Conservation (phyloP, 2,329 filamentous ascomycete species). For the Aurifilum marmelostoma region DNA sequence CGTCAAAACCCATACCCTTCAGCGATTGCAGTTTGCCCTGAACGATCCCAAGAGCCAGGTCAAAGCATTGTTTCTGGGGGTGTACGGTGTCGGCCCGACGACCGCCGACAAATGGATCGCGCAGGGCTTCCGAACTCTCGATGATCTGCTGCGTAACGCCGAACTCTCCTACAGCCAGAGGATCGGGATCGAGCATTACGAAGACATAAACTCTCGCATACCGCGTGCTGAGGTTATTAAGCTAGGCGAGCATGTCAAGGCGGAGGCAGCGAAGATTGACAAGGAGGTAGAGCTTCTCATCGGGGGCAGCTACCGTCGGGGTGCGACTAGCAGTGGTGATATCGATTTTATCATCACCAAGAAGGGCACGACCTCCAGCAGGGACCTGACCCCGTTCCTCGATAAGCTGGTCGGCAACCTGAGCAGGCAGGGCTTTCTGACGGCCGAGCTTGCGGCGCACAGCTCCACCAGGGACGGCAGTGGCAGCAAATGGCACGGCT, state of each 20-base stretch:
- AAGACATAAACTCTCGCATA: constrained; percentile 79
- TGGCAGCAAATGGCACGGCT: constrained; percentile 87
- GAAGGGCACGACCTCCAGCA: constrained; percentile 53
- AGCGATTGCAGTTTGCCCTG: constrained; percentile 71
- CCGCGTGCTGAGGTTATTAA: constrained; percentile 74
- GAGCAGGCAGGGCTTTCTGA: constrained; percentile 66
- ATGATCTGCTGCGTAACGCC: constrained; percentile 67
- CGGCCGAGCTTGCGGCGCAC: constrained; percentile 66
- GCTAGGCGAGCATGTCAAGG: constrained; percentile 67
- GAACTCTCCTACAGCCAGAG: constrained; percentile 70
- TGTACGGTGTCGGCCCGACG: constrained; percentile 76
- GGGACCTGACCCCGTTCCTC: constrained; percentile 65
- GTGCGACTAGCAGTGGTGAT: constrained; percentile 74
- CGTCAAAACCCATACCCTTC: constrained; percentile 70
- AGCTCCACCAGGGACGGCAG: constrained; percentile 43
- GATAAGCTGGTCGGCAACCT: constrained; percentile 66
- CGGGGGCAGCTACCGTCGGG: constrained; percentile 83
- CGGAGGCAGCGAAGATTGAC: constrained; percentile 64
- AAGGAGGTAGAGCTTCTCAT: constrained; percentile 69
- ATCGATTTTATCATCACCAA: constrained; percentile 86
- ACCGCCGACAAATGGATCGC: constrained; percentile 78
- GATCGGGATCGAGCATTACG: constrained; percentile 77
- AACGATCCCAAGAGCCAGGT: constrained; percentile 67
- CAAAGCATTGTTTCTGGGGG: constrained; percentile 71
- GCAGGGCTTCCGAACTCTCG: constrained; percentile 73